Evolutionary conservation across 2,329 filamentous ascomycete species (phyloP).

Genomic region (Sphaerulina populicola): DNA sequence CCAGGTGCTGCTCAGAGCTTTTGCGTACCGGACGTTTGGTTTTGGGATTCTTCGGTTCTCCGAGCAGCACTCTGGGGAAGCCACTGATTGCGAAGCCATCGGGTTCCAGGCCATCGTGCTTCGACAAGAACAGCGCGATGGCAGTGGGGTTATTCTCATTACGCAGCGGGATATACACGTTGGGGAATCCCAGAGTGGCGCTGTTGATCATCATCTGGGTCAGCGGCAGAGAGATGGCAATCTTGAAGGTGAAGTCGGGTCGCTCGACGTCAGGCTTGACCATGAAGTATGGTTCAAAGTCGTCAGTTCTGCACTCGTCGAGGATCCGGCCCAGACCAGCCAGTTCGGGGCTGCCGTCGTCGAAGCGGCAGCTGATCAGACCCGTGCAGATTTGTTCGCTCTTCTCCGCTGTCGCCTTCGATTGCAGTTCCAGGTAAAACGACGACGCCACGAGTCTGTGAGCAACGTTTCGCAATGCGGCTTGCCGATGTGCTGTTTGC

Average conservation of each 20-base stretch:
- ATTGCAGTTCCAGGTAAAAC: constrained; percentile 34
- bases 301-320: constrained; percentile 21
- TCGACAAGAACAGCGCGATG: constrained; percentile 30
- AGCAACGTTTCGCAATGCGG: constrained; percentile 29
- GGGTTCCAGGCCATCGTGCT: constrained; percentile 30
- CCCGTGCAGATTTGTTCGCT: constrained; percentile 30
- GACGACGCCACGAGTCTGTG: constrained; percentile 33
- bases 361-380: constrained; percentile 31
- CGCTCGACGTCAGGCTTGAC: constrained; percentile 24
- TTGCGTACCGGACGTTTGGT: constrained; percentile 18
- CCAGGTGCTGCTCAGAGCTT: constrained; percentile 21
- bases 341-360: constrained; percentile 30
- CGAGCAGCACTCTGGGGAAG: constrained; percentile 30
- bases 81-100: constrained; percentile 33
- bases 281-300: constrained; percentile 33
- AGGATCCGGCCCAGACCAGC: constrained; percentile 28
- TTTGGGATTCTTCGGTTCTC: constrained; percentile 19
- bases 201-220: constrained; percentile 27
- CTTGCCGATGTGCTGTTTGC: constrained; percentile 25
- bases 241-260: constrained; percentile 21
- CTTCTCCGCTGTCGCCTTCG: constrained; percentile 28
- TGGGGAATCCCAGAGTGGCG: constrained; percentile 28
- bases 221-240: constrained; percentile 23
- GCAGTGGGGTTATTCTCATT: constrained; percentile 29
- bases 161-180: constrained; percentile 28